phyloP scores from a whole-genome alignment of 169 alveolate genomes.

The Plasmodium sp. region DNA sequence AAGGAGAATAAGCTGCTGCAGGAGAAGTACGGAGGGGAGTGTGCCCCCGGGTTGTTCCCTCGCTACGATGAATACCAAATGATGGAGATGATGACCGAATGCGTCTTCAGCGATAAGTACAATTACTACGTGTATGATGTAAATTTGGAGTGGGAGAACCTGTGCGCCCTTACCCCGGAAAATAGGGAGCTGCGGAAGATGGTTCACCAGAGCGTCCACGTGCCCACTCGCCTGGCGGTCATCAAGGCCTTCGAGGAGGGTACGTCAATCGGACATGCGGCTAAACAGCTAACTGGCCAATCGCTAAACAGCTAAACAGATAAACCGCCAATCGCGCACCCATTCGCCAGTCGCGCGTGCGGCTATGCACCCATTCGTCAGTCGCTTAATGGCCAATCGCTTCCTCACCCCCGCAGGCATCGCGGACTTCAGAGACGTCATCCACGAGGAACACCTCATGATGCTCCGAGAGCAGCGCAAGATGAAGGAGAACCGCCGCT shows the following conservation, averaged over 20 bases:
- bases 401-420: conserved; percentile 26
- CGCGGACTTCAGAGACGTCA: conserved; percentile 79
- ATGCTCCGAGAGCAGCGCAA: conserved; percentile 69
- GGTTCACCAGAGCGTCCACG: conserved; percentile 79
- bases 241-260: conserved; percentile 80
- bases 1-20: conserved; percentile 73
- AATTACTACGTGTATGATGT: conserved; percentile 75
- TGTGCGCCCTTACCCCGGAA: conserved; percentile 80
- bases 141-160: conserved; percentile 79
- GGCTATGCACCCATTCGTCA: neutral
- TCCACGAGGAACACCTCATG: conserved; percentile 70
- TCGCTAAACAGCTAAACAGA: too few relatives aligned
- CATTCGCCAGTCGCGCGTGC: too few relatives aligned
- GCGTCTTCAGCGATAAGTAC: conserved; percentile 63
- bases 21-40: conserved; percentile 81
- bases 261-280: too few relatives aligned
- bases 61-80: conserved; percentile 77
- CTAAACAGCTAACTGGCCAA: too few relatives aligned
- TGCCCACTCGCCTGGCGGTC: conserved; percentile 81
- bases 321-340: too few relatives aligned
- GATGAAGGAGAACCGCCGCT: conserved; percentile 46
- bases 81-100: conserved; percentile 78
- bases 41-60: conserved; percentile 81
- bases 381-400: neutral
- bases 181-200: conserved; percentile 73